Evolutionary conservation across 768 basidiomycete genomes (phyloP).

Genomic region (Leucocoprinus leucothites): DNA sequence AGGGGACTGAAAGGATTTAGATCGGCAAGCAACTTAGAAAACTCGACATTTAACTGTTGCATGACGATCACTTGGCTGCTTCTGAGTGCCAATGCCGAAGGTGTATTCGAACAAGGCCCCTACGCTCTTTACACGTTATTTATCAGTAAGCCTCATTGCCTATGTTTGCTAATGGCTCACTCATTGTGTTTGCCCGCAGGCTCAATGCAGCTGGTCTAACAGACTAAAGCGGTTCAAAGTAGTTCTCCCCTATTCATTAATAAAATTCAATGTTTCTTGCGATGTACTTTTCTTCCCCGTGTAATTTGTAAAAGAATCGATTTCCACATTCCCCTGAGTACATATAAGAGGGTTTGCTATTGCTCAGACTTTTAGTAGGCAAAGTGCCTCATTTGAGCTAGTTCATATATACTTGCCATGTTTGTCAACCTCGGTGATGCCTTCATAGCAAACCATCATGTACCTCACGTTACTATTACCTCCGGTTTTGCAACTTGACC

Average conservation of each 20-base stretch:
- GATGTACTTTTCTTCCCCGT: background rate
- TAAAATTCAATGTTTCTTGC: too few species aligned
- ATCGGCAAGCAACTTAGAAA: background rate
- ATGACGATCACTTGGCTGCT: too few species aligned
- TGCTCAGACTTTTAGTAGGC: too few species aligned
- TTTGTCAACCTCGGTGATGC: background rate
- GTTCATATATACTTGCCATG: background rate
- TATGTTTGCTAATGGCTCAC: too few species aligned
- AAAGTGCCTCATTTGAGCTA: too few species aligned
- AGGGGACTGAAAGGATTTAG: constrained; percentile 20
- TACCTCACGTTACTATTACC: background rate
- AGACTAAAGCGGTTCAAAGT: too few species aligned
- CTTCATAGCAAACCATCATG: background rate
- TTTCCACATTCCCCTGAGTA: too few species aligned
- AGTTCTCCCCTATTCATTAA: too few species aligned
- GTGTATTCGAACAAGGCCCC: background rate
- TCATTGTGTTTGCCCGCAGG: background rate
- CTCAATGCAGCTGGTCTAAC: background rate
- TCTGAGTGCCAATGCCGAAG: background rate
- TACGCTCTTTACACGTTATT: background rate
- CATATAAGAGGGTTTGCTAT: too few species aligned
- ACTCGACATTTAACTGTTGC: background rate
- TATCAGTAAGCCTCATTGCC: background rate
- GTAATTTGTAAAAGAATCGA: background rate
- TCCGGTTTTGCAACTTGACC: background rate